Percentiles rank a stretch among this genome's conserved stretches.
phyloP scores from a whole-genome alignment of 31 red algal genomes.

The Endocladia muricata region DNA sequence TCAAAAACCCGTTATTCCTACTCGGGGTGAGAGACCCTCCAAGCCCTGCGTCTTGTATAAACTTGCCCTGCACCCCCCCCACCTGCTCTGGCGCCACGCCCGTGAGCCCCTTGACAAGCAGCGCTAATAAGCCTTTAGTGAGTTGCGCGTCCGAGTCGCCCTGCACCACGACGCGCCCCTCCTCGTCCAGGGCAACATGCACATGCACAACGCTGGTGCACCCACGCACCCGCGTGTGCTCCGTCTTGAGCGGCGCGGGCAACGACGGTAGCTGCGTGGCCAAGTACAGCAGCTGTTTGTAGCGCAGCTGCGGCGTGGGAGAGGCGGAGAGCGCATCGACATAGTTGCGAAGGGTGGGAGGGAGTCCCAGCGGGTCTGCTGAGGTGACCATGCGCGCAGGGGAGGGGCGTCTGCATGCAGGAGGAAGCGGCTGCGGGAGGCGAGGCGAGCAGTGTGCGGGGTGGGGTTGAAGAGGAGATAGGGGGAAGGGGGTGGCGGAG shows the following conservation, averaged over 20 bases:
- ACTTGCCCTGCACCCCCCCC: slow-evolving; percentile 48
- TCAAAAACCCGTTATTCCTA: slow-evolving; percentile 96
- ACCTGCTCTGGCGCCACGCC: slow-evolving; percentile 63
- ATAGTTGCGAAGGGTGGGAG: slow-evolving; percentile 54
- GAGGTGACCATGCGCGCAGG: background rate
- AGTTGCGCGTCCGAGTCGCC: slow-evolving; percentile 97
- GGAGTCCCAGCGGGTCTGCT: slow-evolving; percentile 44
- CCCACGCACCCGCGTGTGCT: slow-evolving; percentile 74
- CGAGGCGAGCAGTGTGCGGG: too few species aligned
- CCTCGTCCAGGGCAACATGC: slow-evolving; percentile 26
- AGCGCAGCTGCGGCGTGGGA: slow-evolving; percentile 84
- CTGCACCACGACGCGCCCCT: slow-evolving; percentile 36
- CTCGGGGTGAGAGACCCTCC: slow-evolving; percentile 84
- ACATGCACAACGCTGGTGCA: slow-evolving; percentile 65
- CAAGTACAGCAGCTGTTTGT: slow-evolving; percentile 91
- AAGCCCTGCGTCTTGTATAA: slow-evolving; percentile 76
- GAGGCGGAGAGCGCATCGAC: slow-evolving; percentile 71
- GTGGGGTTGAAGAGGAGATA: too few species aligned
- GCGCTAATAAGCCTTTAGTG: slow-evolving; percentile 88
- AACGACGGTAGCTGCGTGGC: slow-evolving; percentile 76
- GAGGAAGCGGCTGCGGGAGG: too few species aligned
- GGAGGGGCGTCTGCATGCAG: too few species aligned
- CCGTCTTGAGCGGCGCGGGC: slow-evolving; percentile 51
- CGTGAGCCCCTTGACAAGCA: slow-evolving; percentile 83
- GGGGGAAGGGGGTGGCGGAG: too few species aligned